Conservation (phyloP, 164 flowering plant species). For the Vitis rupestris region DNA sequence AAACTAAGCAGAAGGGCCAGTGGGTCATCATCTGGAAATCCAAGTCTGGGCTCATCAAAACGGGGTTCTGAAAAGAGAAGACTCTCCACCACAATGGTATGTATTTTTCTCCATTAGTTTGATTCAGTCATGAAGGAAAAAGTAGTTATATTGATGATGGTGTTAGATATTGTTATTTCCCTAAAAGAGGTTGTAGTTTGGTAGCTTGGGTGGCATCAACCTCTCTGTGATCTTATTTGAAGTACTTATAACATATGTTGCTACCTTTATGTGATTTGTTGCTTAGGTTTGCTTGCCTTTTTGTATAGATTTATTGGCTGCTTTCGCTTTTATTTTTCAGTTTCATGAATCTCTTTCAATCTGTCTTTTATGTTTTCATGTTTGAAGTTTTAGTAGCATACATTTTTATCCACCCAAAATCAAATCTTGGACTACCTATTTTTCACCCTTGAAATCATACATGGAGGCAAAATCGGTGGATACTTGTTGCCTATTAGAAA, state of each 20-base stretch:
- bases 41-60: slow-evolving; percentile 49
- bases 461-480: too few relatives aligned
- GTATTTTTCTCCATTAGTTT: slow-evolving; percentile 4
- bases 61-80: slow-evolving; percentile 70
- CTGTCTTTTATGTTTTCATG: not conserved
- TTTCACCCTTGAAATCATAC: too few relatives aligned
- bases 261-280: not conserved
- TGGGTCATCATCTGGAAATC: slow-evolving; percentile 42
- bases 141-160: not conserved
- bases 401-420: too few relatives aligned
- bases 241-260: not conserved
- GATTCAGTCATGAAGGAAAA: not conserved
- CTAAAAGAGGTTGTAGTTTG: not conserved
- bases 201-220: not conserved
- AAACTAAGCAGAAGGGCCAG: slow-evolving; percentile 53
- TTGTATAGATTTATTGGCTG: not conserved
- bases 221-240: not conserved
- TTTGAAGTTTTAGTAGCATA: slow-evolving; percentile 1
- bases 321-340: not conserved
- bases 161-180: not conserved
- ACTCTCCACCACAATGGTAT: slow-evolving; percentile 62
- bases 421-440: too few relatives aligned
- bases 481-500: too few relatives aligned
- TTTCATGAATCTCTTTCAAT: not conserved
- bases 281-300: not conserved